Conservation (phyloP, 345 rosid species). For the Noccaea caerulescens region DNA sequence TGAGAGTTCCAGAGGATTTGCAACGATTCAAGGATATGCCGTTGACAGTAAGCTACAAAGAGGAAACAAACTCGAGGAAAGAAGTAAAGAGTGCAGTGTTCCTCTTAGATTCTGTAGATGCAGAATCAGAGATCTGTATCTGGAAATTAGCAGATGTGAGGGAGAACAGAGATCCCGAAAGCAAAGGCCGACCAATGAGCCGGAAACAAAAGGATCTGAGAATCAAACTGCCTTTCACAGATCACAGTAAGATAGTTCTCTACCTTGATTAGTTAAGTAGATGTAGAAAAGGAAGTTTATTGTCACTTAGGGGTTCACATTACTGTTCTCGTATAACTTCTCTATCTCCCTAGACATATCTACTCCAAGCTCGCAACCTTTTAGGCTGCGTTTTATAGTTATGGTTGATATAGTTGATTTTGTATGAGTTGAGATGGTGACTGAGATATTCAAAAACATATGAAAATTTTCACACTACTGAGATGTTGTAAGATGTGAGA, state of each 20-base stretch:
- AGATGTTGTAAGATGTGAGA: slow-evolving; percentile 30
- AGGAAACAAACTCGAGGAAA: slow-evolving; percentile 49
- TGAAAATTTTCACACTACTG: slow-evolving; percentile 9
- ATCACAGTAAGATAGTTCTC: slow-evolving; percentile 61
- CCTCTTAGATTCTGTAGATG: slow-evolving; percentile 63
- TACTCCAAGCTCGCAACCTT: slow-evolving; percentile 7
- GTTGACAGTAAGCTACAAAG: slow-evolving; percentile 63
- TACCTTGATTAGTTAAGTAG: slow-evolving; percentile 56
- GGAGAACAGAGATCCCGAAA: slow-evolving; percentile 78
- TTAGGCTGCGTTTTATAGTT: slow-evolving; percentile 6
- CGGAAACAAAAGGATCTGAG: slow-evolving; percentile 84
- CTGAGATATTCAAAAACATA: slow-evolving; percentile 21
- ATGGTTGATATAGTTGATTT: not conserved
- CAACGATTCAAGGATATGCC: slow-evolving; percentile 70
- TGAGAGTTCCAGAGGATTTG: slow-evolving; percentile 79
- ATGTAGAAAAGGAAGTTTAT: slow-evolving; percentile 12
- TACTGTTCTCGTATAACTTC: not conserved
- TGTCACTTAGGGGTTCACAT: not conserved
- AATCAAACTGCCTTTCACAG: slow-evolving; percentile 55
- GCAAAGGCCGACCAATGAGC: slow-evolving; percentile 80
- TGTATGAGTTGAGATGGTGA: slow-evolving; percentile 9
- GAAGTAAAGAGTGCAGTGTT: slow-evolving; percentile 61
- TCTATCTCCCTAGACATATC: not conserved
- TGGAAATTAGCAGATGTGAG: slow-evolving; percentile 88
- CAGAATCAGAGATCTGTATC: slow-evolving; percentile 58